Conservation (phyloP, 805 yeast genomes). For the Sungouiella thailandica region DNA sequence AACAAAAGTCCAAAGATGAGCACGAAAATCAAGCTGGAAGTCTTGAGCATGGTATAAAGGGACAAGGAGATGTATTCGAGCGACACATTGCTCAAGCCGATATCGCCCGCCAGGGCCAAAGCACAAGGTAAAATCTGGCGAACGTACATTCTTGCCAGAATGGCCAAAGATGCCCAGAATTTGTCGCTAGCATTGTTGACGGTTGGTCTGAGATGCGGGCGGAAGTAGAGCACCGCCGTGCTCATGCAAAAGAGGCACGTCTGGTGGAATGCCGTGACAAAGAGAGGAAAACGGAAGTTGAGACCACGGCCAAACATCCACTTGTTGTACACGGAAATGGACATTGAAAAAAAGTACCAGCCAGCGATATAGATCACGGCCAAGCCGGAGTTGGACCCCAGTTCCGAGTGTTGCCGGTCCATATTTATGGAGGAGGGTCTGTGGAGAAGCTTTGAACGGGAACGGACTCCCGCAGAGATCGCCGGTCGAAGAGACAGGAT, state of each 20-base stretch:
- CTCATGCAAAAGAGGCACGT: slow-evolving; percentile 57
- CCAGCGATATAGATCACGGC: slow-evolving; percentile 39
- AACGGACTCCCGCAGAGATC: too few species aligned
- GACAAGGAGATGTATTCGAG: slow-evolving; percentile 74
- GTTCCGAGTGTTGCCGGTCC: too few species aligned
- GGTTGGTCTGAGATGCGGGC: slow-evolving; percentile 46
- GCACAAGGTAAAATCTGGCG: slow-evolving; percentile 76
- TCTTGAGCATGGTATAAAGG: slow-evolving; percentile 89
- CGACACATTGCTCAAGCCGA: slow-evolving; percentile 86
- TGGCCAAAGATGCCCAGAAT: slow-evolving; percentile 13
- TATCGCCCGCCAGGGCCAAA: slow-evolving; percentile 84
- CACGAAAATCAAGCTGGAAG: slow-evolving; percentile 85
- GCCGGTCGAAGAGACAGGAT: too few species aligned
- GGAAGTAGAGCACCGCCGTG: slow-evolving; percentile 35
- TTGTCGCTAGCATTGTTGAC: slow-evolving; percentile 8
- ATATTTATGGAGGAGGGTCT: too few species aligned
- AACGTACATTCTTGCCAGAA: slow-evolving; percentile 30
- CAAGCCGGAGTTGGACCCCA: slow-evolving; percentile 1
- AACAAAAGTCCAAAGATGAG: slow-evolving; percentile 81
- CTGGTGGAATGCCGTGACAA: slow-evolving; percentile 85
- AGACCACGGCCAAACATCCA: slow-evolving; percentile 93
- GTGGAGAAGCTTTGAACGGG: too few species aligned
- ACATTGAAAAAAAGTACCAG: slow-evolving; percentile 68
- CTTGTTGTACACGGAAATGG: slow-evolving; percentile 80
- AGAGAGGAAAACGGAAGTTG: slow-evolving; percentile 76